Percentiles rank a stretch among this genome's conserved stretches.
Conservation (phyloP, 345 rosid genomes). For the rapeseed (Brassica napus) region Da-Ae NC_063452.1:56961501-56962000, state of each 20-base stretch:
- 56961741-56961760: slow-evolving; percentile 13
- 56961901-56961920: neutral
- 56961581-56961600: slow-evolving; percentile 5
- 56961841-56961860: neutral
- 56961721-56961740: slow-evolving; percentile 12
- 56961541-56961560: neutral
- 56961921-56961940: slow-evolving; percentile 4
- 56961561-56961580: neutral
- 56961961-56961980: neutral
- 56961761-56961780: slow-evolving; percentile 13
- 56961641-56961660: slow-evolving; percentile 13
- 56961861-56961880: neutral
- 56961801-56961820: neutral
- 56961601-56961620: slow-evolving; percentile 24
- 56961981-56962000: neutral
- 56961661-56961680: neutral
- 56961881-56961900: slow-evolving; percentile 10
- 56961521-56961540: too few species aligned
- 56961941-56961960: slow-evolving; percentile 5
- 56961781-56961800: neutral
- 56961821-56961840: neutral
- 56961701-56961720: slow-evolving; percentile 27
- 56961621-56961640: slow-evolving; percentile 37
- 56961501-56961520: too few species aligned
- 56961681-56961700: slow-evolving; percentile 30